A percentile compares a stretch with the other conserved stretches of the same genome.
phyloP scores from a whole-genome alignment of 176 grass and related monocot species.

The Pharus latifolius region DNA sequence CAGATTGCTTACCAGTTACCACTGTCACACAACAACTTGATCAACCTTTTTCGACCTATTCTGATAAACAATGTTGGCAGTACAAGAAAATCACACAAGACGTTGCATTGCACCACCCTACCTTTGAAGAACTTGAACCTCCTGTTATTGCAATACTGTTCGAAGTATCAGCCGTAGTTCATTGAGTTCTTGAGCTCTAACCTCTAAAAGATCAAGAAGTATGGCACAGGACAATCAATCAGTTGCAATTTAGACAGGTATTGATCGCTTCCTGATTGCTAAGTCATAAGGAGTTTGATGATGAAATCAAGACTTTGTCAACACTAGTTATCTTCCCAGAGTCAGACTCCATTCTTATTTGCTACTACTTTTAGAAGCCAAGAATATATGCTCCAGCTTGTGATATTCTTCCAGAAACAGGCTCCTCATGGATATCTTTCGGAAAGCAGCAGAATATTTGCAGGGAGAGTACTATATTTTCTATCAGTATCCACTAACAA shows the following conservation, averaged over 20 bases:
- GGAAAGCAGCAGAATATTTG: slow-evolving; percentile 25
- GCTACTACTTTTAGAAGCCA: slow-evolving; percentile 9
- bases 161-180: too few species aligned
- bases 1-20: too few species aligned
- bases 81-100: too few species aligned
- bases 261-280: neutral
- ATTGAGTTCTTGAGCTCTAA: too few species aligned
- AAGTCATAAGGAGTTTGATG: neutral
- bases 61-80: too few species aligned
- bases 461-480: neutral
- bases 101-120: too few species aligned
- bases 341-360: neutral
- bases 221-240: neutral
- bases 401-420: neutral
- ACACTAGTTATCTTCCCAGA: slow-evolving; percentile 1
- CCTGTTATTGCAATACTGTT: too few species aligned
- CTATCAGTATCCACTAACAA: neutral
- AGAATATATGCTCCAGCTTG: slow-evolving; percentile 20
- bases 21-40: too few species aligned
- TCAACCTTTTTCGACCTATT: too few species aligned
- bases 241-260: neutral
- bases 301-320: neutral
- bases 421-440: neutral
- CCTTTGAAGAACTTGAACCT: too few species aligned
- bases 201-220: too few species aligned